These are phyloP conservation scores for Suillus variegatus DNA, from an alignment of 768 basidiomycete genomes.

Conservation along the genomic window DNA sequence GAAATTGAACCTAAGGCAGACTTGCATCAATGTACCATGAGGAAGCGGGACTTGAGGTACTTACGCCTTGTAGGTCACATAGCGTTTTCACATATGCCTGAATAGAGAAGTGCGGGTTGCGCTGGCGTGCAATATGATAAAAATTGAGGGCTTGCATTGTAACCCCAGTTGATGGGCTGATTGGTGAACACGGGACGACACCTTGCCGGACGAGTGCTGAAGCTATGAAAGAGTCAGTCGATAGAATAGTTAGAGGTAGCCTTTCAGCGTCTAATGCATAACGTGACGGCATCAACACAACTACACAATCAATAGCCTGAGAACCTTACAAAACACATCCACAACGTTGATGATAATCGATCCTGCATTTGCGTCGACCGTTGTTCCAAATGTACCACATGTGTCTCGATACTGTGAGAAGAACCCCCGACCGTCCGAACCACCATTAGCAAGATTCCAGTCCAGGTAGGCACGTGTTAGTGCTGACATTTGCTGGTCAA, in stretches of 20 bases:
- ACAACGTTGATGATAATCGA: not conserved
- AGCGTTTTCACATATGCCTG: constrained; percentile 22
- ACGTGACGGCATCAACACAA: not conserved
- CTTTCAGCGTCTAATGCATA: constrained; percentile 1
- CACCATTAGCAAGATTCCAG: not conserved
- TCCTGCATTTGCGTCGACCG: not conserved
- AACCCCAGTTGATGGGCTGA: constrained; percentile 4
- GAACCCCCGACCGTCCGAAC: not conserved
- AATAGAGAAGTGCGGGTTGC: constrained; percentile 20
- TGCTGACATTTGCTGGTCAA: not conserved
- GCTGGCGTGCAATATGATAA: constrained; percentile 11
- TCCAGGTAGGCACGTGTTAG: not conserved
- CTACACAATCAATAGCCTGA: not conserved
- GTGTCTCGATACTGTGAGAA: not conserved
- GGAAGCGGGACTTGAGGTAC: not conserved
- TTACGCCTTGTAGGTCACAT: constrained; percentile 19
- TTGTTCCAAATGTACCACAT: not conserved
- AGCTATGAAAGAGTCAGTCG: not conserved
- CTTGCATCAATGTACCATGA: not conserved
- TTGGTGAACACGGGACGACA: constrained; percentile 9
- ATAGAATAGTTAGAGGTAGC: not conserved
- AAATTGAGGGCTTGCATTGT: constrained; percentile 8
- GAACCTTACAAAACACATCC: constrained; percentile 5
- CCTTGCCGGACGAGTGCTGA: constrained; percentile 12
- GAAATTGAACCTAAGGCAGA: constrained; percentile 7